A percentile compares a stretch with the other conserved stretches of the same genome.
Conservation (phyloP, 2,329 filamentous ascomycete genomes). For the Podosphaera xanthii region DNA sequence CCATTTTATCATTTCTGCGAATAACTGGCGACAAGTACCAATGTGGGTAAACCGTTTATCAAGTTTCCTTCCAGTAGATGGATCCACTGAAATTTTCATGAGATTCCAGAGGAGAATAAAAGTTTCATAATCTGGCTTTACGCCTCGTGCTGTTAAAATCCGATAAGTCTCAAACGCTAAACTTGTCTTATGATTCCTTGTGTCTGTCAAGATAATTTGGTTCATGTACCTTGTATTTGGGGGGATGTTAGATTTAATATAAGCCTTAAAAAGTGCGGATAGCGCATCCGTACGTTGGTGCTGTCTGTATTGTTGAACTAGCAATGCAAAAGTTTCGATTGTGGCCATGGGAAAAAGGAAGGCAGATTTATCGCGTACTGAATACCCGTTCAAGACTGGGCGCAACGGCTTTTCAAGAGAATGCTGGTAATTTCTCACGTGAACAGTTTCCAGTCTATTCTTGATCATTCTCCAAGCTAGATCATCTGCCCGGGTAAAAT, state of each 20-base stretch:
- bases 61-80: constrained; percentile 3
- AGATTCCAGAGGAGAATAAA: constrained; percentile 14
- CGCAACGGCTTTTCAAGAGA: constrained; percentile 5
- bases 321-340: constrained; percentile 54
- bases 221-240: constrained; percentile 61
- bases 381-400: constrained; percentile 3
- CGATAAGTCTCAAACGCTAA: constrained; percentile 12
- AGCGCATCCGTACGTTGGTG: constrained; percentile 35
- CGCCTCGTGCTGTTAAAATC: constrained; percentile 5
- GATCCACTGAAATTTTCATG: constrained; percentile 11
- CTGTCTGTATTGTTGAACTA: constrained; percentile 48
- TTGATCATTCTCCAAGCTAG: constrained; percentile 61
- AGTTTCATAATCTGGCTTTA: constrained; percentile 13
- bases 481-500: constrained; percentile 38
- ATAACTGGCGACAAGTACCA: constrained; percentile 15
- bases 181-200: constrained; percentile 5
- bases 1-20: constrained; percentile 24
- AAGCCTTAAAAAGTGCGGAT: constrained; percentile 35
- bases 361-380: constrained; percentile 15
- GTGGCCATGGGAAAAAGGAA: constrained; percentile 34
- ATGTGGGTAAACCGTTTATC: constrained; percentile 3
- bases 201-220: constrained; percentile 35
- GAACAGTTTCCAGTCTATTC: constrained; percentile 39
- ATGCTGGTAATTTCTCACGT: constrained; percentile 17
- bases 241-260: constrained; percentile 37